Evolutionary conservation across 1,139 yeast species (phyloP), one percentile per base, ranked within the genome.

Genomic region (Saccharomycopsis crataegensis): DNA sequence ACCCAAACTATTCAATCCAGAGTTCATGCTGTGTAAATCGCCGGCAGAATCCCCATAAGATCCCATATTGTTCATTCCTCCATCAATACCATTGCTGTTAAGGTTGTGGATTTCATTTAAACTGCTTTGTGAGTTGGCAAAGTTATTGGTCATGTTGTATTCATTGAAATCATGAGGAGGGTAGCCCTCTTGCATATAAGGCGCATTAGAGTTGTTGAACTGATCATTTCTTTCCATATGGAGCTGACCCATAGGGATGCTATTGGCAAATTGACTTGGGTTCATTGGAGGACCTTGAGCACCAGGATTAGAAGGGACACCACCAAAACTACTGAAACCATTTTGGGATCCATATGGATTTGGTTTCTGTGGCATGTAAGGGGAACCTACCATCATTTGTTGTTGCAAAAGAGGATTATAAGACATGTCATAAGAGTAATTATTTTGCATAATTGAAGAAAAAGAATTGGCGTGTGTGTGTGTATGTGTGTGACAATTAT

Each of bases 371-470:
- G 70, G 75, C 57, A 72, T 73, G 62, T 77, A 79, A 0, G 85
- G 85, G 2, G 83, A 76, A 43, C 75, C 76, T 50, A 77, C 64
- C 51, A 80, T 67, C 46, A 80, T 66, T 60, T 78, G 82, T 42
- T 81, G 71, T 1, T 84, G 85, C 37, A 80, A 65, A 74, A 79
- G 73, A 31, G 79, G 73, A 44, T 78, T 64, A 58, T 61, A 68
- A 49, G 65, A 70, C 62, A 68, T 59, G 51, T 68, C 72, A 60
- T 66, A 67, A 51, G 64, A 55, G 34, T 51, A 57, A 9, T 60
- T 53, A 34, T 54, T 49, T 43, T 48, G 49, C 43, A 52, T 49
- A 36, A 22, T 22, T 4, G 28, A 4, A 3, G 28, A 22, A 22
- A 22, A 22, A 22, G 4, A 22, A 34, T n/a, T n/a, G n/a, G n/a